Base-by-base conservation (phyloP, 1,284 basidiomycete genomes). In the Ceratobasidium theobromae region DNA sequence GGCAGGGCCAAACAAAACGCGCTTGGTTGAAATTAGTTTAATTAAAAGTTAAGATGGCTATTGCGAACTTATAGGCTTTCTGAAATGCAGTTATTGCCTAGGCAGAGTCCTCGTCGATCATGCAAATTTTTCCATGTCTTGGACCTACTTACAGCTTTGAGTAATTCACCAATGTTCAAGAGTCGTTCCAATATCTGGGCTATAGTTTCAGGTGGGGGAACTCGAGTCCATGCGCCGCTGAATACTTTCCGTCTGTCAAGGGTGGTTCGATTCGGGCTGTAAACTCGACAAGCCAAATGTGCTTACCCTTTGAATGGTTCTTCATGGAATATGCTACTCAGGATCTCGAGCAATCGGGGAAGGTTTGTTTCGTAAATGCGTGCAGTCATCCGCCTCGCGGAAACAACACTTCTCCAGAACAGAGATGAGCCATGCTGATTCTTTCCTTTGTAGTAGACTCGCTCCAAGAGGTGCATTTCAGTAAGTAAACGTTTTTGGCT, bases 371-470 rank as follows among this genome's bases (percentile, higher is more conserved):
- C 78, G 27, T 78, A 73, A 4, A 89, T 69, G 40, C 86, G 79
- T 46, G 76, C 76, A 41, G 80, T 81, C 71, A 84, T 82, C 67
- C 84, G 79, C 67, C 86, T 79, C 25, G 85, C 78, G 74, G 91
- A 89, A 12, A 74, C 72, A 14, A 87, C 77, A 33, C 83, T 83
- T 72, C 82, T 81, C 87, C 88, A 91, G 73, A 88, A 90, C 9
- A 89, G 75, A 30, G 89, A 82, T 16, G 79, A 74, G 28, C 86
- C 83, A 72, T 92, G 90, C 72, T 92, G 88, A 71, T 90, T 91
- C 72, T 88, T 89, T 67, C 84, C 84, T 72, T 89, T 89, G 77
- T 92, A 92, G 73, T 86, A 87, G 0, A 91, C 72, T 68, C 87
- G 79, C 71, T 87, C 84, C 28, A 91, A 76, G 25, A 88, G 72